phyloP scores from a whole-genome alignment of 768 basidiomycete genomes.

The Leccinum longicurvipes region DNA sequence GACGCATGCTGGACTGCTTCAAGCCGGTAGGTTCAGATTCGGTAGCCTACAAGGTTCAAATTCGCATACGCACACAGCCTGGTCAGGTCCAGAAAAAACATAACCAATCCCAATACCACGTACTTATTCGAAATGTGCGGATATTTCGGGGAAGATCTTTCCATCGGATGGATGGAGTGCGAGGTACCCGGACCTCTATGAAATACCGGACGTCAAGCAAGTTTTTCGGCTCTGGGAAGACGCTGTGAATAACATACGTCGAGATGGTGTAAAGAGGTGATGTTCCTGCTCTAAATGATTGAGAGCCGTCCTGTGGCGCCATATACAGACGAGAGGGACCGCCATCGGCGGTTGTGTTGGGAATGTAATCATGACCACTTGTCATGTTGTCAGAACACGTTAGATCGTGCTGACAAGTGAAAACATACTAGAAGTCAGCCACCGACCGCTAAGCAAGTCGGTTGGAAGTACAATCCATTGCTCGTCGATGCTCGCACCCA shows the following conservation, averaged over 20 bases:
- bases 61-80: constrained; percentile 1
- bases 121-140: background rate
- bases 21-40: background rate
- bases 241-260: background rate
- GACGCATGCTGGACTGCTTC: background rate
- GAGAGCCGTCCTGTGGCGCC: background rate
- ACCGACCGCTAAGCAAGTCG: background rate
- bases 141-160: constrained; percentile 1
- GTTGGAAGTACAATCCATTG: background rate
- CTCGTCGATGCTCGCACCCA: background rate
- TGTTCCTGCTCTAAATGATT: background rate
- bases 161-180: background rate
- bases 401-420: constrained; percentile 5
- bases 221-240: constrained; percentile 7
- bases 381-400: constrained; percentile 8
- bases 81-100: background rate
- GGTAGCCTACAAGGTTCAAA: background rate
- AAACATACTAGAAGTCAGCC: constrained; percentile 3
- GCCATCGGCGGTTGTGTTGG: background rate
- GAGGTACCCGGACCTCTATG: background rate
- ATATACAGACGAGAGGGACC: too few relatives aligned
- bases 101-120: background rate
- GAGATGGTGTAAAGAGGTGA: constrained; percentile 3
- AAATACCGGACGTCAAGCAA: constrained; percentile 1
- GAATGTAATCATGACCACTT: background rate